Evolutionary conservation across 768 basidiomycete species (phyloP).

Genomic region (Leccinum obscurum): DNA sequence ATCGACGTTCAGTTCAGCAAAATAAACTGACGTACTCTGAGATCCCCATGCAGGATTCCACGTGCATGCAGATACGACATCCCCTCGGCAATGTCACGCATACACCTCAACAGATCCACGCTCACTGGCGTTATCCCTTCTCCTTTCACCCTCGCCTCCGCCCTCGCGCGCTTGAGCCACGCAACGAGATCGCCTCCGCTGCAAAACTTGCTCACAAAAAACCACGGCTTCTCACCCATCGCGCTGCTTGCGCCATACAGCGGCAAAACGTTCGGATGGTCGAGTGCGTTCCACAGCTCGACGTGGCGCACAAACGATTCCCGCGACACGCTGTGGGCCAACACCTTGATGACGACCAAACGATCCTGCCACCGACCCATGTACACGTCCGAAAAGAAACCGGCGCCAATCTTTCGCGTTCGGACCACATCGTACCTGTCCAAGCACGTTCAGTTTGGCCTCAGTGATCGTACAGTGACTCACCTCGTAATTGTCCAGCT

Average conservation of each 20-base stretch:
- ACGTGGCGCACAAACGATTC: slow-evolving; percentile 70
- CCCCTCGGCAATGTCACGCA: slow-evolving; percentile 75
- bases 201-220: slow-evolving; percentile 75
- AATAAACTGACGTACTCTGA: slow-evolving; percentile 54
- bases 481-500: slow-evolving; percentile 77
- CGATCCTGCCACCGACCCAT: slow-evolving; percentile 69
- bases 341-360: slow-evolving; percentile 71
- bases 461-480: slow-evolving; percentile 4
- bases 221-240: slow-evolving; percentile 69
- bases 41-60: slow-evolving; percentile 75
- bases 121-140: background rate
- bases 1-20: background rate
- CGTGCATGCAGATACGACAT: slow-evolving; percentile 77
- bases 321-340: too few species aligned
- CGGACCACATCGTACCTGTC: slow-evolving; percentile 72
- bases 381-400: slow-evolving; percentile 79
- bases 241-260: slow-evolving; percentile 31
- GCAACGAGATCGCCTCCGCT: slow-evolving; percentile 61
- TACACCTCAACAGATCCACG: slow-evolving; percentile 53
- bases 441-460: background rate
- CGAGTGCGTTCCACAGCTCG: slow-evolving; percentile 68
- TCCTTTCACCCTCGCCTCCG: background rate
- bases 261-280: slow-evolving; percentile 69
- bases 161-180: slow-evolving; percentile 45
- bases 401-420: slow-evolving; percentile 65